Conservation (phyloP, 1,284 basidiomycete genomes). For the Austroboletus novae-zelandiae region DNA sequence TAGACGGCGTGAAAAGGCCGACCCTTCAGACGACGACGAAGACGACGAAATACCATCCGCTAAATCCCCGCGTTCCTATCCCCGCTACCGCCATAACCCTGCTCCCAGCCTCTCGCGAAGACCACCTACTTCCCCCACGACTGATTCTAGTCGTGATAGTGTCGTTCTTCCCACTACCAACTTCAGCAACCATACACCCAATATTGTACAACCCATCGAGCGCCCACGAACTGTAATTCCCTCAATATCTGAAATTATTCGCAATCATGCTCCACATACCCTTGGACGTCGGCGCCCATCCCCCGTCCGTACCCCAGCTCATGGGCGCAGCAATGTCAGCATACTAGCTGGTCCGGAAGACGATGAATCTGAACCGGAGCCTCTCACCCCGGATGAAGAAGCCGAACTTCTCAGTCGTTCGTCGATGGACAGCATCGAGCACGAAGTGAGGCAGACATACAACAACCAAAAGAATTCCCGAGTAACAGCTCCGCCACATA, state of each 20-base stretch:
- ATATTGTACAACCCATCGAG: constrained; percentile 21
- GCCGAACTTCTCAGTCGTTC: constrained; percentile 67
- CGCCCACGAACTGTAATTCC: constrained; percentile 50
- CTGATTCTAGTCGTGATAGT: constrained; percentile 17
- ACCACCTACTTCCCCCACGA: constrained; percentile 40
- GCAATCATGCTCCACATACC: constrained; percentile 61
- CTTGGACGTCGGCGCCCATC: constrained; percentile 45
- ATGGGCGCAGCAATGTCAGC: constrained; percentile 47
- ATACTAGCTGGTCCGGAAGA: constrained; percentile 40
- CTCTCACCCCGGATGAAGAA: constrained; percentile 52
- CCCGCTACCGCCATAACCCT: constrained; percentile 39
- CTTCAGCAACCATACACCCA: constrained; percentile 15
- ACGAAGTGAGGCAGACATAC: constrained; percentile 70
- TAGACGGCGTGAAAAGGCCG: constrained; percentile 38
- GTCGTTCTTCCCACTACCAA: constrained; percentile 11
- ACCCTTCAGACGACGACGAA: constrained; percentile 46
- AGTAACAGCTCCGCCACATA: constrained; percentile 33
- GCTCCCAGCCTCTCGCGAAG: constrained; percentile 37
- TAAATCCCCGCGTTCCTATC: constrained; percentile 34
- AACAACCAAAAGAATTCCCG: constrained; percentile 54
- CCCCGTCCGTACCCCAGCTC: constrained; percentile 46
- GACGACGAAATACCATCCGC: constrained; percentile 27
- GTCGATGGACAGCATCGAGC: constrained; percentile 79
- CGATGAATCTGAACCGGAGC: constrained; percentile 50
- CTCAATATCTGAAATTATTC: constrained; percentile 82